Percentiles rank a stretch among this genome's conserved stretches.
phyloP scores from a whole-genome alignment of 139 green algal genomes.

The Closterium sp. region DNA sequence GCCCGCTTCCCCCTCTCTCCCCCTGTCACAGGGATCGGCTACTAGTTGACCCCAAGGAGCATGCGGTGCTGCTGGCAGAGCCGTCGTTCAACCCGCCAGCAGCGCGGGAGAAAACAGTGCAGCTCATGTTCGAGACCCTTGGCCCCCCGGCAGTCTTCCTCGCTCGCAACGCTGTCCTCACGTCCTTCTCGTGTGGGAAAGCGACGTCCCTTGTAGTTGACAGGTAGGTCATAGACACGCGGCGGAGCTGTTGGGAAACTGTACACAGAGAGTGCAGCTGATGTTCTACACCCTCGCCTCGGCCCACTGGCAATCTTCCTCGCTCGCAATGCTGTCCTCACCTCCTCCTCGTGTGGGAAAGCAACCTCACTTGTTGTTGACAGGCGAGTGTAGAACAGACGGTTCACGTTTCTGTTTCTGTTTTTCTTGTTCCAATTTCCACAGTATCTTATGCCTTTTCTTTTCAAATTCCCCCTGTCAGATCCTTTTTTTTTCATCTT shows the following conservation, averaged over 20 bases:
- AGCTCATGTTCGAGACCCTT: constrained; percentile 86
- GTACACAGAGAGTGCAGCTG: no score
- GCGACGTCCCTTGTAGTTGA: constrained; percentile 94
- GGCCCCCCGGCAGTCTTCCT: constrained; percentile 80
- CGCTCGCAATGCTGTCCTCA: constrained; percentile 61
- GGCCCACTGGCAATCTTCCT: no score
- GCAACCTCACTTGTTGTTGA: constrained; percentile 91
- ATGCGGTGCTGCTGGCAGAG: constrained; percentile 88
- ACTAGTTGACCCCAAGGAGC: constrained; percentile 71
- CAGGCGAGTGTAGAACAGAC: constrained; percentile 52
- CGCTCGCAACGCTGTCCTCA: constrained; percentile 77
- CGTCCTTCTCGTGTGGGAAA: constrained; percentile 79
- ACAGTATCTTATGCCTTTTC: no score
- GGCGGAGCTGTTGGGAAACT: no score
- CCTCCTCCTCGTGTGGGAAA: constrained; percentile 78
- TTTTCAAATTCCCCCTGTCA: no score
- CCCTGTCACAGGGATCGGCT: constrained; percentile 62
- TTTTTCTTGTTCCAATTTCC: neutral
- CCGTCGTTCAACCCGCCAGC: constrained; percentile 67
- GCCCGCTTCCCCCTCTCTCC: no score
- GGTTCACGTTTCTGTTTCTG: neutral
- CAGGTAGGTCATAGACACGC: constrained; percentile 26
- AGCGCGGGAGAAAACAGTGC: constrained; percentile 68
- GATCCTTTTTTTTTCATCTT: neutral
- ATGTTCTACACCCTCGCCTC: no score